Evolutionary conservation across 2,329 filamentous ascomycete species (phyloP), one percentile per base, ranked within the genome.

Genomic region (Talaromyces sp.): DNA sequence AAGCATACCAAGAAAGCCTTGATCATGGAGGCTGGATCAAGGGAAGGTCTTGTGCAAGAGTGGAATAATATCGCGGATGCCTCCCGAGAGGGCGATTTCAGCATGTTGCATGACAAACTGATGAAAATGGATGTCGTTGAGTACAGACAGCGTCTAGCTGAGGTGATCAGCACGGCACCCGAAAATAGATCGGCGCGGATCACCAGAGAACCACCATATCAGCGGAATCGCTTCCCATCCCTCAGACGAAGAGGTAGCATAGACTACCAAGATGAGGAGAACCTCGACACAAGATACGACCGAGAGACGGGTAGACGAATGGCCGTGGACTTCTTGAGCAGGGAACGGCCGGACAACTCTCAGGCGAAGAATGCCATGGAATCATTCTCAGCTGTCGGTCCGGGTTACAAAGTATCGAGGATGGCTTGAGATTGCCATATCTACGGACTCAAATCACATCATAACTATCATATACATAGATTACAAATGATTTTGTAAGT

Each of bases 371-470:
- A 27, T 8, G 47, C 47, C 11, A 62, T 62, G 45, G 60, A 62
- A 29, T 62, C 60, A 43, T 62, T 62, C 22, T 62, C 60, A 19
- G 60, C 60, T 22, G 60, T 62, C 22, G 60, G 60, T 43, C 60
- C 60, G 3, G 60, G 60, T 19, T 62, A 62, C 60, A 62, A 62
- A 62, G 60, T 62, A 29, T 62, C 22, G 49, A 54, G 60, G 34
- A 19, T 62, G 22, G 60, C 47, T 62, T 62, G 6, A n/a, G n/a
- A n/a, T n/a, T n/a, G n/a, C n/a, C n/a, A n/a, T n/a, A n/a, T n/a
- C n/a, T n/a, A n/a, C n/a, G n/a, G n/a, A n/a, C n/a, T n/a, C n/a
- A n/a, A n/a, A n/a, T n/a, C n/a, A 31, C 29, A 31, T 2, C 29
- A 31, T 31, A 31, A 1, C 29, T 31, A 31, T 5, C 8, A 31